These are phyloP conservation scores for Aureobasidium sp. DNA, from an alignment of 2,329 filamentous ascomycete genomes.

Conservation along the genomic window DNA sequence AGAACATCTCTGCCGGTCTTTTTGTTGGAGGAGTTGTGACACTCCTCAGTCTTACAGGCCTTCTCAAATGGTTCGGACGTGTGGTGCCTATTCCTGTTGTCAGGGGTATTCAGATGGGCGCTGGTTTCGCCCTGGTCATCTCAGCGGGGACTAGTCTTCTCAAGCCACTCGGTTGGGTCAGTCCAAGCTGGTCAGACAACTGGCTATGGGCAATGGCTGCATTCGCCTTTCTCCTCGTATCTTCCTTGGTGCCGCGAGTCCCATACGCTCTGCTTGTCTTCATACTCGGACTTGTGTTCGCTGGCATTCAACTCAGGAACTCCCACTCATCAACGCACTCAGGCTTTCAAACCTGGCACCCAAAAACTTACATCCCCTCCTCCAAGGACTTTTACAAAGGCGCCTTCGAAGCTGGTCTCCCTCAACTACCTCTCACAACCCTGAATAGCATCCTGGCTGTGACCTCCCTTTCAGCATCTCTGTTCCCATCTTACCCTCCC, in stretches of 20 bases:
- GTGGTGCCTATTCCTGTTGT: slow-evolving; percentile 78
- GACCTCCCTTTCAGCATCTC: slow-evolving; percentile 65
- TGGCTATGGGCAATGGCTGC: slow-evolving; percentile 66
- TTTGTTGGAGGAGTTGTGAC: slow-evolving; percentile 68
- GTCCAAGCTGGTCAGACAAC: slow-evolving; percentile 64
- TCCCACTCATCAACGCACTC: slow-evolving; percentile 34
- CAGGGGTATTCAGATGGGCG: slow-evolving; percentile 90
- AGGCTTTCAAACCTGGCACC: slow-evolving; percentile 46
- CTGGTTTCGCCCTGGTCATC: slow-evolving; percentile 73
- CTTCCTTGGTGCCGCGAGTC: slow-evolving; percentile 54
- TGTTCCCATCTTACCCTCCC: slow-evolving; percentile 42
- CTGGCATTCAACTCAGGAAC: slow-evolving; percentile 32
- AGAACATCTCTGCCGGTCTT: slow-evolving; percentile 75
- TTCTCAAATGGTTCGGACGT: slow-evolving; percentile 65
- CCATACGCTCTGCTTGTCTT: slow-evolving; percentile 75
- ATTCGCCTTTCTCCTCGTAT: slow-evolving; percentile 61
- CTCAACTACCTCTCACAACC: slow-evolving; percentile 82
- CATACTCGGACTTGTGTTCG: slow-evolving; percentile 57
- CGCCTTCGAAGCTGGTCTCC: slow-evolving; percentile 60
- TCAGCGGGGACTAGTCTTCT: slow-evolving; percentile 65
- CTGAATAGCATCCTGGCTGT: slow-evolving; percentile 91
- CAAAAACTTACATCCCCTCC: slow-evolving; percentile 41
- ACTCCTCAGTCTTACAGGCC: slow-evolving; percentile 67
- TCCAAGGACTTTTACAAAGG: slow-evolving; percentile 42
- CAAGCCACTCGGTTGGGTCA: slow-evolving; percentile 57